phyloP scores from a whole-genome alignment of 1,284 basidiomycete species.

The Austroboletus novae-zelandiae region DNA sequence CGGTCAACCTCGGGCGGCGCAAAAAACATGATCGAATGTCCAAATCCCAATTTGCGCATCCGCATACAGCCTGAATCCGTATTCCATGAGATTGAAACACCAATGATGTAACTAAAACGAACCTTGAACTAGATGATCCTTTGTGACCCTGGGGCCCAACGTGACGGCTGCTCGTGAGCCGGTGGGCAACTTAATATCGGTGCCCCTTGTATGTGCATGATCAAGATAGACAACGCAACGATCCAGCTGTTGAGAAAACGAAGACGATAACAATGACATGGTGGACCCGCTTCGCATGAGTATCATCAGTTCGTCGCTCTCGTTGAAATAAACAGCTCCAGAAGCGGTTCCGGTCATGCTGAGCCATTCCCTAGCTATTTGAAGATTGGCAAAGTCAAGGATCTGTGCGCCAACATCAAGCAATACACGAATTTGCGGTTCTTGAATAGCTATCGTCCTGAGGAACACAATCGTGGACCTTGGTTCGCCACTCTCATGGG shows the following conservation, averaged over 20 bases:
- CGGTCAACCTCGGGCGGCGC: background rate
- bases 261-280: background rate
- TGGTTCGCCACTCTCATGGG: background rate
- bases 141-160: background rate
- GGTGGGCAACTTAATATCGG: background rate
- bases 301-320: background rate
- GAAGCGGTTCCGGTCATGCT: background rate
- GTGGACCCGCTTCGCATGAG: background rate
- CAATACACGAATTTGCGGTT: background rate
- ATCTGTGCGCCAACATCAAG: background rate
- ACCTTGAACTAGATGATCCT: slow-evolving; percentile 11
- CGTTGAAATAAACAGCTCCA: background rate
- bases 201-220: background rate
- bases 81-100: background rate
- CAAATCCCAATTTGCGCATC: slow-evolving; percentile 3
- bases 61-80: slow-evolving; percentile 1
- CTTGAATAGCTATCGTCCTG: background rate
- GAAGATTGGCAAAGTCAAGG: background rate
- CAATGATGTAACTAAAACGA: slow-evolving; percentile 1
- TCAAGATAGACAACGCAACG: background rate
- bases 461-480: background rate
- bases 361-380: background rate
- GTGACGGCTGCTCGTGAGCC: background rate
- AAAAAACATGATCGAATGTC: slow-evolving; percentile 1
- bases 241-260: background rate